These are phyloP conservation scores for Dorcoceras hygrometricum DNA, from an alignment of 257 asterid genomes.

Conservation along the genomic window DNA sequence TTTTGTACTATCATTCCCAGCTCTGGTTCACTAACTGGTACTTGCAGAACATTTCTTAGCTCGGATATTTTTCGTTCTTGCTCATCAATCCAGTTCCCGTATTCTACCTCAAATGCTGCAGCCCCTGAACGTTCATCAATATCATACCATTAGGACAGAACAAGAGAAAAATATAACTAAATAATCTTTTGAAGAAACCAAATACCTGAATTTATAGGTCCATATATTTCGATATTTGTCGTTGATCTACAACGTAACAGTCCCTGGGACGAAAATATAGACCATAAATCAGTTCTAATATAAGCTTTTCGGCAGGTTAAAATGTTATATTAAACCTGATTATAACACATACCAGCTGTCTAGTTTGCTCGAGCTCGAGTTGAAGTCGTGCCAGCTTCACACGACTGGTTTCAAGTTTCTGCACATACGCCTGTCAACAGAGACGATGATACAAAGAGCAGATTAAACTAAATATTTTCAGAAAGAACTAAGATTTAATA, in stretches of 20 bases:
- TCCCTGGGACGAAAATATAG: conserved; percentile 41
- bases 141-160: not conserved
- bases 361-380: conserved; percentile 69
- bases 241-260: conserved; percentile 47
- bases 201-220: conserved; percentile 54
- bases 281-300: not conserved
- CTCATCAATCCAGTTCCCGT: conserved; percentile 71
- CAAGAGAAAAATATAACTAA: not conserved
- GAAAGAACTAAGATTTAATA: not conserved
- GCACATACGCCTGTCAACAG: conserved; percentile 77
- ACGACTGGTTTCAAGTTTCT: conserved; percentile 79
- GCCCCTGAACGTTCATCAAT: conserved; percentile 40
- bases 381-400: conserved; percentile 87
- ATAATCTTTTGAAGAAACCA: no score
- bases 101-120: conserved; percentile 72
- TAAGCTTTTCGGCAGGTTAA: not conserved
- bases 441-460: conserved; percentile 5
- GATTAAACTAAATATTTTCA: not conserved
- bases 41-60: conserved; percentile 58
- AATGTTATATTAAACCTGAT: not conserved
- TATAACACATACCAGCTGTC: conserved; percentile 51
- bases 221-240: conserved; percentile 46
- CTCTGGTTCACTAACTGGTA: conserved; percentile 50
- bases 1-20: conserved; percentile 54
- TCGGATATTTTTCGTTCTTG: conserved; percentile 58